Conservation (phyloP, 225 moss, liverwort and hornwort genomes). For the Bryoerythrophyllum caledonicum region DNA sequence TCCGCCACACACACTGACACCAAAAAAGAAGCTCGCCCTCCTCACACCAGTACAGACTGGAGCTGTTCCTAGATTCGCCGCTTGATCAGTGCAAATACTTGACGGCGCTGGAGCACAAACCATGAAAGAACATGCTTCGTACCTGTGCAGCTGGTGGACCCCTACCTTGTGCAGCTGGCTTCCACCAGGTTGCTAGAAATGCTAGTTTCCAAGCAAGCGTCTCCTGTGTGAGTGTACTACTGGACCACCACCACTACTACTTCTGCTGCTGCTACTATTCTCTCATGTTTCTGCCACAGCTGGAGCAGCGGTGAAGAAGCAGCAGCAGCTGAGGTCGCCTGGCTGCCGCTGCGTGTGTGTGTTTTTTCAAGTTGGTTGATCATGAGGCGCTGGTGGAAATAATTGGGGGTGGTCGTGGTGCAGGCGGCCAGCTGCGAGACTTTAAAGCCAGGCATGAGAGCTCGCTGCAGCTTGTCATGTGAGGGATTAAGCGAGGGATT, state of each 20-base stretch:
- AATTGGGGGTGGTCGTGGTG: conserved; percentile 6
- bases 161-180: background rate
- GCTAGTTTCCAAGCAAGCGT: background rate
- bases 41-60: too few relatives aligned
- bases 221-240: background rate
- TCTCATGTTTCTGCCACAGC: background rate
- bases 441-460: conserved; percentile 30
- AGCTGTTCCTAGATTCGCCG: too few relatives aligned
- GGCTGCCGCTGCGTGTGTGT: too few relatives aligned
- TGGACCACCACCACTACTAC: background rate
- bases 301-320: too few relatives aligned
- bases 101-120: background rate
- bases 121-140: background rate
- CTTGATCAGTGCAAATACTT: too few relatives aligned
- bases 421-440: conserved; percentile 34
- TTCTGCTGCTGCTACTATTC: too few relatives aligned
- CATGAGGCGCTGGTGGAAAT: background rate
- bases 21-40: background rate
- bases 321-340: background rate
- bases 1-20: background rate
- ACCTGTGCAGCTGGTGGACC: background rate
- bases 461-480: conserved; percentile 4
- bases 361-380: background rate
- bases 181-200: background rate
- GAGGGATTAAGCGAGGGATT: too few relatives aligned